Evolutionary conservation across 805 yeast species (phyloP), one percentile per base, ranked within the genome.

Genomic region (Pichia insulana): DNA sequence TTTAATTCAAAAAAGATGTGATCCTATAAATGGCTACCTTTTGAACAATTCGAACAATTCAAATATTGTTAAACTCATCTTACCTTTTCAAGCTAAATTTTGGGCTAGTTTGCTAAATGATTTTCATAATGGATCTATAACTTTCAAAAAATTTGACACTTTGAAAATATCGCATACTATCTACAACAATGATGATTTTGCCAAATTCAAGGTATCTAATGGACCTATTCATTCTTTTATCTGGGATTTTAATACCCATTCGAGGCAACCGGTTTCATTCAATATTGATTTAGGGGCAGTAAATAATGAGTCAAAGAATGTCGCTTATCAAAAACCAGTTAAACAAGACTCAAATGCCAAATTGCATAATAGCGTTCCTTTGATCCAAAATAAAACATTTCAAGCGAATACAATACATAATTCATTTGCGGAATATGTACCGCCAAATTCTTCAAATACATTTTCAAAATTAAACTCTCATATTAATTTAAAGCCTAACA

Each of bases 41-140:
- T 41, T 53, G 4, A 46, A 54, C 1, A 28, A 28, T 28, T 28
- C 15, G 5, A 54, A 52, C 18, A 41, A 48, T 17, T 18, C 49
- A 4, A 47, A 45, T 19, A 19, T 30, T 13, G 47, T 57, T 15
- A 54, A 53, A 28, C 42, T 61, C 15, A 56, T 53, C 38, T 45
- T 62, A 17, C 64, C 66, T 1, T 44, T 62, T 28, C 57, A 56
- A 42, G 52, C 64, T 2, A 57, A 57, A 33, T 50, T 57, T 30
- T 62, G 65, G 65, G 51, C 63, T 2, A 49, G 58, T 7, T 41
- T 59, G 20, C 46, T 60, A 10, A 60, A 57, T 40, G 62, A 57
- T 36, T 55, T 50, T 39, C 49, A 57, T 17, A 61, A 61, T 45
- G 66, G 66, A 10, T 49, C 54, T 11, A 50, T 59, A 17, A 42